Evolutionary conservation across 148 eudicot genomes (phyloP), one percentile per base, ranked within the genome.

Genomic region (Arbutus unedo): DNA sequence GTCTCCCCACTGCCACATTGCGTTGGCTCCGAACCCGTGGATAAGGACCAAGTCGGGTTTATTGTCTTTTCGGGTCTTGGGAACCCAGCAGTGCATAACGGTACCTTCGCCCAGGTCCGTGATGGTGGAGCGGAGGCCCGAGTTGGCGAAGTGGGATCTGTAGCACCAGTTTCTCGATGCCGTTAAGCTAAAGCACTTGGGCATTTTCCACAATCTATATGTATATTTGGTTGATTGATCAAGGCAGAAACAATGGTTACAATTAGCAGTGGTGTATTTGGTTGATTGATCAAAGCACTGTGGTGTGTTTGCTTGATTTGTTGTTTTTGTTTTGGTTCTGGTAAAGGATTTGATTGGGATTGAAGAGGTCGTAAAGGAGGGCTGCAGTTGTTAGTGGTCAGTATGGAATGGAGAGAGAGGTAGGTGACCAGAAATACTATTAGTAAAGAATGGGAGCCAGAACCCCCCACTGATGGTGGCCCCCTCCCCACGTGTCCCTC

Each of bases 11-110:
- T 95, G 98, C 98, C 98, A 95, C 82, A 88, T 45, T 21, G 97
- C 89, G 86, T 91, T 91, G 84, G 93, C 90, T 41, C 98, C 98
- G 83, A 93, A 86, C 4, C 98, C 98, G 80, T 95, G 98, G 82
- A 95, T 87, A 14, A 95, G 88, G 45, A 95, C 73, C 53, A 95
- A 10, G 68, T 90, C 73, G 78, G 96, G 96, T 6, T 89, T 90
- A 81, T 90, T 78, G 0, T 80, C 84, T 19, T 79, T 80, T 1
- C 21, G 93, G 87, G 72, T 45, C 82, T 90, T 92, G 81, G 98
- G 97, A 16, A 88, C 89, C 98, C 98, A 95, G 78, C 94, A 91
- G 82, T 92, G 95, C 80, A 95, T 88, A 1, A 88, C 75, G 2
- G 98, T 95, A 73, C 94, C 98, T 38, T 93, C 97, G 8, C 88